Conservation (phyloP, 2,329 filamentous ascomycete genomes). For the Xylariaceae sp. region DNA sequence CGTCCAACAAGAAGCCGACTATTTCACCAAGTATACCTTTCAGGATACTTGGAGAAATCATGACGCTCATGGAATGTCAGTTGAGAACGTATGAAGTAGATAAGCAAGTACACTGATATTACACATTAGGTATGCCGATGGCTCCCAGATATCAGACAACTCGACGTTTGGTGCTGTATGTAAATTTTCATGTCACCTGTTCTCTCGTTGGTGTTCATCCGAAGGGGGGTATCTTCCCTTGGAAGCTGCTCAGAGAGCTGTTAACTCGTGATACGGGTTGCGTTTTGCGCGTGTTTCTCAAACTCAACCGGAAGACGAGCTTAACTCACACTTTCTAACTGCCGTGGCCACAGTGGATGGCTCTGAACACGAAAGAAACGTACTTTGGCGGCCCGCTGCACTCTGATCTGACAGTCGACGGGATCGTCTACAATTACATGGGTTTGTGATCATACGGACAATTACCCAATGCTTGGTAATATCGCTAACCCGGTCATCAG, state of each 20-base stretch:
- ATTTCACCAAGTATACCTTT: conserved; percentile 70
- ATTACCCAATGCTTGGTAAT: not conserved
- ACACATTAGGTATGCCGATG: conserved; percentile 47
- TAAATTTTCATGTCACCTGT: not conserved
- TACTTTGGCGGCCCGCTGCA: conserved; percentile 65
- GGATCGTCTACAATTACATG: conserved; percentile 68
- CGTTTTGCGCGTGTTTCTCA: not conserved
- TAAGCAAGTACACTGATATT: conserved; percentile 8
- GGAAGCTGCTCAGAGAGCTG: not conserved
- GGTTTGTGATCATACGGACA: conserved; percentile 23
- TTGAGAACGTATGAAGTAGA: not conserved
- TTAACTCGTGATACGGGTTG: conserved; percentile 2
- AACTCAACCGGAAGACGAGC: not conserved
- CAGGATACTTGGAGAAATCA: conserved; percentile 61
- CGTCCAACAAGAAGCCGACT: conserved; percentile 57
- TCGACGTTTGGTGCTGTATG: conserved; percentile 54
- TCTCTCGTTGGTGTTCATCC: not conserved
- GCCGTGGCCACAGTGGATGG: conserved; percentile 50
- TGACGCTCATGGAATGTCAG: conserved; percentile 54
- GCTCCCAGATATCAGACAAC: conserved; percentile 51
- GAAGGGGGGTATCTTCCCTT: not conserved
- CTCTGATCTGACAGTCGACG: conserved; percentile 65
- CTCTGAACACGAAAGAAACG: conserved; percentile 66
- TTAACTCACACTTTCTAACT: conserved; percentile 8
- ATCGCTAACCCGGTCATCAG: conserved; percentile 33